Percentiles rank a stretch among this genome's conserved stretches.
These are phyloP conservation scores for Candida mattraensis DNA, from an alignment of 805 yeast species.

Conservation along the genomic window DNA sequence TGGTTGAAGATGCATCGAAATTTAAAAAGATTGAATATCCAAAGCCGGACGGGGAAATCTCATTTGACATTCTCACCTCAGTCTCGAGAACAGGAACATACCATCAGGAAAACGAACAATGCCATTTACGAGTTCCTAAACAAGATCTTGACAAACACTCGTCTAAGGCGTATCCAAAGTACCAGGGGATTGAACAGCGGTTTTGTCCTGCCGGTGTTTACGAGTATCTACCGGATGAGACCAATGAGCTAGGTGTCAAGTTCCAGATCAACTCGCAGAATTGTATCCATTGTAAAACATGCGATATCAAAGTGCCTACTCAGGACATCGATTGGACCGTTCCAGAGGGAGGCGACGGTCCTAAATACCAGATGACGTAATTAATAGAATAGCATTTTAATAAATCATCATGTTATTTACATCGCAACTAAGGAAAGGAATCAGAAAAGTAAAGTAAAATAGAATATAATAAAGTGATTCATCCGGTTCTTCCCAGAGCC, in stretches of 20 bases:
- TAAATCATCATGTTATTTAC: slow-evolving; percentile 2
- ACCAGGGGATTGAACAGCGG: slow-evolving; percentile 82
- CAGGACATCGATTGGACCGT: slow-evolving; percentile 95
- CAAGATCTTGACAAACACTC: slow-evolving; percentile 71
- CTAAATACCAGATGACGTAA: slow-evolving; percentile 82
- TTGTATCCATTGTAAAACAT: slow-evolving; percentile 97
- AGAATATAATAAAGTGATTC: no score
- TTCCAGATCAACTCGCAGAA: slow-evolving; percentile 96
- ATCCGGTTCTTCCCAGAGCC: slow-evolving; percentile 59
- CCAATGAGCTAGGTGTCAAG: slow-evolving; percentile 59
- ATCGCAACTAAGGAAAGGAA: not conserved
- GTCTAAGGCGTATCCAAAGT: slow-evolving; percentile 65
- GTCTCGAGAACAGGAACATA: slow-evolving; percentile 95
- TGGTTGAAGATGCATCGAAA: slow-evolving; percentile 66
- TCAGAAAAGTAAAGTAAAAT: not conserved
- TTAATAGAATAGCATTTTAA: not conserved
- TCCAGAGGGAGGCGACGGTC: slow-evolving; percentile 99
- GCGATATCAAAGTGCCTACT: slow-evolving; percentile 94
- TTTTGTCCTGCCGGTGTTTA: slow-evolving; percentile 99
- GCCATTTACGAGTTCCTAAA: slow-evolving; percentile 73
- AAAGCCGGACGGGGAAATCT: slow-evolving; percentile 90
- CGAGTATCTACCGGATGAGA: slow-evolving; percentile 76
- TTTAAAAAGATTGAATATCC: slow-evolving; percentile 81
- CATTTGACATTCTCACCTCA: slow-evolving; percentile 91
- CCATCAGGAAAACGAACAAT: slow-evolving; percentile 91